phyloP scores from a whole-genome alignment of 768 basidiomycete species.

The Boletus eberwhitei region DNA sequence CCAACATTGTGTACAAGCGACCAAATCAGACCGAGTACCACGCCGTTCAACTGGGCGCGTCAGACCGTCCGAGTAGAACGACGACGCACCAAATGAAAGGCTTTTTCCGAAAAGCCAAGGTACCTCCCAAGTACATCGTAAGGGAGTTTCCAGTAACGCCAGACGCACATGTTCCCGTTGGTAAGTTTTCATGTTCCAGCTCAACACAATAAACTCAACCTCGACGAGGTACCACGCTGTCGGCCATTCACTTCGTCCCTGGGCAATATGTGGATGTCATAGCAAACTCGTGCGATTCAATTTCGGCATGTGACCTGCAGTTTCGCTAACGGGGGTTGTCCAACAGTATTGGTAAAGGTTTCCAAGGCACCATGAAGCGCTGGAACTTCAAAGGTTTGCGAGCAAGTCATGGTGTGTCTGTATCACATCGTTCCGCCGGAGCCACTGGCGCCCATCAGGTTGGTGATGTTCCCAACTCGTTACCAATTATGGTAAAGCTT shows the following conservation, averaged over 20 bases:
- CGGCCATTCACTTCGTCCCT: slow-evolving; percentile 93
- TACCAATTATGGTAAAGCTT: neutral
- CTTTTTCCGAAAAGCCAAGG: slow-evolving; percentile 81
- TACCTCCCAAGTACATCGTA: slow-evolving; percentile 78
- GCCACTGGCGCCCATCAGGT: slow-evolving; percentile 96
- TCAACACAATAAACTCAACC: neutral
- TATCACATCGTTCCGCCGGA: slow-evolving; percentile 90
- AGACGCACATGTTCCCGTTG: slow-evolving; percentile 88
- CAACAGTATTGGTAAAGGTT: slow-evolving; percentile 90
- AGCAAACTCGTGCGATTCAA: slow-evolving; percentile 71
- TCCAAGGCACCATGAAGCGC: slow-evolving; percentile 95
- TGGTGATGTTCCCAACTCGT: slow-evolving; percentile 18
- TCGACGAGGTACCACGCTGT: slow-evolving; percentile 74
- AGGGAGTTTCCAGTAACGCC: slow-evolving; percentile 86
- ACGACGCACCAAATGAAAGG: slow-evolving; percentile 80
- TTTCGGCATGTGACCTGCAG: neutral
- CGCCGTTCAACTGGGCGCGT: slow-evolving; percentile 91
- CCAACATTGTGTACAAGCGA: slow-evolving; percentile 64
- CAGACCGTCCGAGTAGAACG: slow-evolving; percentile 67
- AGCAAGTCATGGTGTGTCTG: slow-evolving; percentile 94
- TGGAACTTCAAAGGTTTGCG: slow-evolving; percentile 90
- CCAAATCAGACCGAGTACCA: slow-evolving; percentile 73
- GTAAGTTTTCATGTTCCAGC: slow-evolving; percentile 41
- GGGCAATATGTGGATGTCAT: slow-evolving; percentile 94
- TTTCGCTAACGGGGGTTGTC: slow-evolving; percentile 8